Conservation (phyloP, 2,329 filamentous ascomycete species). For the Stemphylium beticola region DNA sequence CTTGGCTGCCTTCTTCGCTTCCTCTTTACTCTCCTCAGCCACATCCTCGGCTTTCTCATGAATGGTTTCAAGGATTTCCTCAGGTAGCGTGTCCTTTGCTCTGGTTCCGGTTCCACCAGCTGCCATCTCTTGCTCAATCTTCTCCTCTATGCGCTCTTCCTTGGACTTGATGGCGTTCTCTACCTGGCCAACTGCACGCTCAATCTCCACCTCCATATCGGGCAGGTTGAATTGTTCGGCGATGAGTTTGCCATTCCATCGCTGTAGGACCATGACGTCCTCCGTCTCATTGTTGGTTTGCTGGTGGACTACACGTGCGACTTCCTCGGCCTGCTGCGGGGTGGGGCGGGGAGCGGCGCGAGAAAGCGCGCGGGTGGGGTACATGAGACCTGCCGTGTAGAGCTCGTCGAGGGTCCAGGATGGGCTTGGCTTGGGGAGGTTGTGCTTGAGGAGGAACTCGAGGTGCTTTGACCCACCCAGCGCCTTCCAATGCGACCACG, state of each 20-base stretch:
- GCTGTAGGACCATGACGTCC: slow-evolving; percentile 57
- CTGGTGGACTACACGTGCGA: slow-evolving; percentile 48
- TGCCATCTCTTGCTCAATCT: slow-evolving; percentile 46
- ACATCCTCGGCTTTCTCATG: slow-evolving; percentile 34
- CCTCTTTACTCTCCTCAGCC: slow-evolving; percentile 19
- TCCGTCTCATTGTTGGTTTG: slow-evolving; percentile 50
- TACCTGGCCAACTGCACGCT: slow-evolving; percentile 60
- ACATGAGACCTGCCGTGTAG: slow-evolving; percentile 65
- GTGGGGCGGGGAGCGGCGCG: slow-evolving; percentile 48
- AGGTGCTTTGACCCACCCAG: slow-evolving; percentile 84
- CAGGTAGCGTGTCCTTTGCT: slow-evolving; percentile 39
- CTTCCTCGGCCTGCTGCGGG: slow-evolving; percentile 45
- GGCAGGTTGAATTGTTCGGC: slow-evolving; percentile 57
- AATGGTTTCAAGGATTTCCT: slow-evolving; percentile 35
- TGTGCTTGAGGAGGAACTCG: slow-evolving; percentile 77
- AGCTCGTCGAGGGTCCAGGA: slow-evolving; percentile 74
- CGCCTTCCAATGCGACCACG: slow-evolving; percentile 66
- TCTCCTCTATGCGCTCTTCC: slow-evolving; percentile 46
- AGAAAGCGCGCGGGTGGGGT: slow-evolving; percentile 50
- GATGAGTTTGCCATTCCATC: slow-evolving; percentile 59
- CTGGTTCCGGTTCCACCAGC: slow-evolving; percentile 28
- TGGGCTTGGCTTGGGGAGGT: slow-evolving; percentile 70
- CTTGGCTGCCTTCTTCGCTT: slow-evolving; percentile 13
- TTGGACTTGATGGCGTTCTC: slow-evolving; percentile 52
- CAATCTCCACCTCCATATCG: slow-evolving; percentile 61